phyloP scores from a whole-genome alignment of 345 rosid genomes.

The Kandelia obovata region DNA sequence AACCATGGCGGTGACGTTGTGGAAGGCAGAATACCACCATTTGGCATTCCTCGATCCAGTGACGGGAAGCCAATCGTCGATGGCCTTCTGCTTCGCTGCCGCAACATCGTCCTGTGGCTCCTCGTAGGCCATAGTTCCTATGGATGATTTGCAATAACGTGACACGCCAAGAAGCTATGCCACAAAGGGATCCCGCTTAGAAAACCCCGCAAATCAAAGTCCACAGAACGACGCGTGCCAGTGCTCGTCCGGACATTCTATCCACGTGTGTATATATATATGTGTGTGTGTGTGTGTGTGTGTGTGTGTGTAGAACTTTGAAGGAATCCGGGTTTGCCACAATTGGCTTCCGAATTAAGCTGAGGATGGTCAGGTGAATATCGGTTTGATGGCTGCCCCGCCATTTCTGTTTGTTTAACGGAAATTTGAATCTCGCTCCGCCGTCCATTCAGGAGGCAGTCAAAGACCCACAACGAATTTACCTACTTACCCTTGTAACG shows the following conservation, averaged over 20 bases:
- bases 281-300: too few species aligned
- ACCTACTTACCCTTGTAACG: not conserved
- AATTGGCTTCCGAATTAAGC: not conserved
- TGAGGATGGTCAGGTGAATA: not conserved
- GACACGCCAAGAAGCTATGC: not conserved
- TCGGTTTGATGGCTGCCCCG: not conserved
- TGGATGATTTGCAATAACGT: not conserved
- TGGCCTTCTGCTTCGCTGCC: slow-evolving; percentile 27
- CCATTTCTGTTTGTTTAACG: not conserved
- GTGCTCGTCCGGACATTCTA: too few species aligned
- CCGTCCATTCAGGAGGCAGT: not conserved
- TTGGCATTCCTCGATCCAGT: slow-evolving; percentile 66
- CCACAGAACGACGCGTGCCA: not conserved
- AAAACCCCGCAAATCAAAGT: too few species aligned
- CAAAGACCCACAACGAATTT: not conserved
- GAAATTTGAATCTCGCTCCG: not conserved
- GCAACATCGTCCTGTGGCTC: not conserved
- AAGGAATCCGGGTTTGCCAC: too few species aligned
- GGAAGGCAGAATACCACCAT: slow-evolving; percentile 92
- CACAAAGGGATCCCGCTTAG: not conserved
- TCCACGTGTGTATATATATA: too few species aligned
- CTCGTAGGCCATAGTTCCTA: not conserved
- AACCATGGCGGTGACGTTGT: slow-evolving; percentile 88
- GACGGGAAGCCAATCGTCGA: slow-evolving; percentile 74
- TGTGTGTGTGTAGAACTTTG: too few species aligned